Evolutionary conservation across 2,329 filamentous ascomycete genomes (phyloP).

Genomic region (Venturia oleaginea): DNA sequence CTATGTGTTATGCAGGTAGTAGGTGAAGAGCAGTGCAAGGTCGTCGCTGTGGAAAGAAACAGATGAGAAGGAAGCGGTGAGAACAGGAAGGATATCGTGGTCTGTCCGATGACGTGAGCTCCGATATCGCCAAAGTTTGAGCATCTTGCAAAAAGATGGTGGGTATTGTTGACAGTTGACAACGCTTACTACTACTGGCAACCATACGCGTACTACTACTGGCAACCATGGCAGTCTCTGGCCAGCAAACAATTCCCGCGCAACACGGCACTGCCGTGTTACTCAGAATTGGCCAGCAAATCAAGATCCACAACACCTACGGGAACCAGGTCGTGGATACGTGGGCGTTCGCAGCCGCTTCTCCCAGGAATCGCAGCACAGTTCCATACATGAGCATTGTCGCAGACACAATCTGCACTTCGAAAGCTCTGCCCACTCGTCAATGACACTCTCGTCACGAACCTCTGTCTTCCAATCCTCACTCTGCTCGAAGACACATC

Average conservation of each 20-base stretch:
- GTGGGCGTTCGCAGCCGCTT: constrained; percentile 31
- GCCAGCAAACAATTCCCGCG: constrained; percentile 30
- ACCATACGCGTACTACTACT: not conserved
- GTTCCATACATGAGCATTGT: constrained; percentile 30
- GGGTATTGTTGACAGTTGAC: too few species aligned
- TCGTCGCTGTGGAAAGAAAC: not conserved
- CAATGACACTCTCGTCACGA: constrained; percentile 30
- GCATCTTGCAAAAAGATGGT: too few species aligned
- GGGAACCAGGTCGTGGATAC: constrained; percentile 44
- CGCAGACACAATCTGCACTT: constrained; percentile 29
- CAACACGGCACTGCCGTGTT: constrained; percentile 33
- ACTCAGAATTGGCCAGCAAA: constrained; percentile 29
- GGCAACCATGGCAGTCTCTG: constrained; percentile 1
- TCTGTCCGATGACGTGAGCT: too few species aligned
- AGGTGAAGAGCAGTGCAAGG: not conserved
- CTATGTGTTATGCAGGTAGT: too few species aligned
- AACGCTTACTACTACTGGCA: too few species aligned
- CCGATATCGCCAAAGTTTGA: too few species aligned
- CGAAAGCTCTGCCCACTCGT: constrained; percentile 21
- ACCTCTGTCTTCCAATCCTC: constrained; percentile 29
- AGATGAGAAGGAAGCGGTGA: too few species aligned
- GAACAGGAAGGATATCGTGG: too few species aligned
- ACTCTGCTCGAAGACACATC: constrained; percentile 31
- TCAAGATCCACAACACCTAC: constrained; percentile 39
- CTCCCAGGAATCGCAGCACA: constrained; percentile 17